Conservation (phyloP, 495 filamentous ascomycete genomes). For the Ramalina intermedia region DNA sequence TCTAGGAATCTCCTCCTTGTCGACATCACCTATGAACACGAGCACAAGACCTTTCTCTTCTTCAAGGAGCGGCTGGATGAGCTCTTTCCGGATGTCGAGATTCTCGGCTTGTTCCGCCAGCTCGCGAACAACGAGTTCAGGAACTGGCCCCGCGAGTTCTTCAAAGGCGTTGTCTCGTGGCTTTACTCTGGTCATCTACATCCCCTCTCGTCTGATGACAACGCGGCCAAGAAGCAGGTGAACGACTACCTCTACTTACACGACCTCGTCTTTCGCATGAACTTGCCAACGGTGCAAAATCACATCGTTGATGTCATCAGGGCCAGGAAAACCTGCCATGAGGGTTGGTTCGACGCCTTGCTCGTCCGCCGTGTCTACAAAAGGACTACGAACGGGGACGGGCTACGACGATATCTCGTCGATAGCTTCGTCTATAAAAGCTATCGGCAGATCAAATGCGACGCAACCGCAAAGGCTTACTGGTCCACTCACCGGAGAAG, state of each 20-base stretch:
- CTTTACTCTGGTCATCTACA: too few relatives aligned
- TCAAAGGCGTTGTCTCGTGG: too few relatives aligned
- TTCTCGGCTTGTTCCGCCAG: too few relatives aligned
- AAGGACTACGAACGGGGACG: neutral
- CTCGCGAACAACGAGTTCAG: too few relatives aligned
- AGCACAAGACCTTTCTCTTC: too few relatives aligned
- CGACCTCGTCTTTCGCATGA: neutral
- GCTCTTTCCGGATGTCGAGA: too few relatives aligned
- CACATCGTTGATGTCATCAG: conserved; percentile 1
- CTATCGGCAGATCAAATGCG: neutral
- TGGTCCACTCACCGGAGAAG: neutral
- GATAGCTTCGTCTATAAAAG: conserved; percentile 1
- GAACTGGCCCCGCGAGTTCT: too few relatives aligned
- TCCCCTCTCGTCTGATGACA: neutral
- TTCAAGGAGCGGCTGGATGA: too few relatives aligned
- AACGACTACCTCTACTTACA: neutral
- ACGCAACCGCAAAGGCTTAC: too few relatives aligned
- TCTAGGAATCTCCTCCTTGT: too few relatives aligned
- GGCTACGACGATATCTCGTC: conserved; percentile 1
- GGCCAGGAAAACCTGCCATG: neutral
- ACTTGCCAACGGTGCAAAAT: neutral
- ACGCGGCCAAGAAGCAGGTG: neutral
- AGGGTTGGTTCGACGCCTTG: neutral
- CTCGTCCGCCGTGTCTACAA: neutral
- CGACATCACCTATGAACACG: too few relatives aligned